A percentile compares a stretch with the other conserved stretches of the same genome.
phyloP scores from a whole-genome alignment of 2,329 filamentous ascomycete genomes.

The Diaporthe ampelina region DNA sequence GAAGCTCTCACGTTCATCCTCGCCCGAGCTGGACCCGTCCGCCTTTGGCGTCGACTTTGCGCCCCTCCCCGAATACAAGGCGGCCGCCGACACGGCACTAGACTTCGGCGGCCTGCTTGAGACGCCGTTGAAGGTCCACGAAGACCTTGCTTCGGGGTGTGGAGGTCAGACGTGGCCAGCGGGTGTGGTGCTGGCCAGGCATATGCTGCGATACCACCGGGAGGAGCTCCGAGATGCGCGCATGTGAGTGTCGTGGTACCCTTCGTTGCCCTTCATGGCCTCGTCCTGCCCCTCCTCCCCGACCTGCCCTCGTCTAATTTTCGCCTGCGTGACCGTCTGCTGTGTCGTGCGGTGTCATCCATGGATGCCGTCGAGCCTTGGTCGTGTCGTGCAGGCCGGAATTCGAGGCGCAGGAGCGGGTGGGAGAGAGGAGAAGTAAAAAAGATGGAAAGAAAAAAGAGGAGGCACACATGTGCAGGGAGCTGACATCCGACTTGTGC shows the following conservation, averaged over 20 bases:
- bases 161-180: slow-evolving; percentile 96
- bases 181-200: slow-evolving; percentile 88
- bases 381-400: slow-evolving; percentile 3
- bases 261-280: background rate
- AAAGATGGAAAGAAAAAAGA: background rate
- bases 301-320: background rate
- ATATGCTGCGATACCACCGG: slow-evolving; percentile 82
- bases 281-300: background rate
- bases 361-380: background rate
- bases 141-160: slow-evolving; percentile 89
- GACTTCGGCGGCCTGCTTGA: slow-evolving; percentile 82
- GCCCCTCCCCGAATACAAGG: slow-evolving; percentile 72
- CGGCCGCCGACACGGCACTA: slow-evolving; percentile 64
- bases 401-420: background rate
- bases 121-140: slow-evolving; percentile 80
- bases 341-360: background rate
- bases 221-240: slow-evolving; percentile 74
- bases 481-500: slow-evolving; percentile 34
- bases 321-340: background rate
- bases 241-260: slow-evolving; percentile 71
- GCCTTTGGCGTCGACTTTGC: slow-evolving; percentile 67
- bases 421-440: background rate
- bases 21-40: slow-evolving; percentile 61
- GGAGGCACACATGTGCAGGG: background rate
- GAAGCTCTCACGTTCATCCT: slow-evolving; percentile 30